A percentile compares a stretch with the other conserved stretches of the same genome.
phyloP scores from a whole-genome alignment of 1,139 yeast genomes.

The Hansenula lynferdii region DNA sequence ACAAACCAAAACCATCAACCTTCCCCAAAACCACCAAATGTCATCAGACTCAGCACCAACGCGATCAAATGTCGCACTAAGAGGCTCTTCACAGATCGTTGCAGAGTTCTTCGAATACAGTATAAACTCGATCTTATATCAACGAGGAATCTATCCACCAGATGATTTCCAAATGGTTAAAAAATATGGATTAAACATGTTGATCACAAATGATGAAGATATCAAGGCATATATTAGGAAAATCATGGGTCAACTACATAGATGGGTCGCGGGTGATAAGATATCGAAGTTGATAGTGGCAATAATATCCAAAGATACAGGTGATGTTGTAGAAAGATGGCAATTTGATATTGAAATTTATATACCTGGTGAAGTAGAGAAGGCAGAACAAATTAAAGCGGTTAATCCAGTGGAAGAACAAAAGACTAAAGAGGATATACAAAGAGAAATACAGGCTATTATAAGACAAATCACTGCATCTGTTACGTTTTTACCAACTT shows the following conservation, averaged over 20 bases:
- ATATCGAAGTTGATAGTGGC: constrained; percentile 69
- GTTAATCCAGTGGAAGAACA: constrained; percentile 1
- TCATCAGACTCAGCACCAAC: constrained; percentile 25
- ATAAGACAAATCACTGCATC: constrained; percentile 89
- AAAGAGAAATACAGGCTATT: constrained; percentile 75
- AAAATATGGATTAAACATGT: constrained; percentile 75
- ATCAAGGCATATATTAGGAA: constrained; percentile 63
- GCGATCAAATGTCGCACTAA: constrained; percentile 54
- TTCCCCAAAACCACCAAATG: no score
- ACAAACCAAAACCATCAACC: not conserved
- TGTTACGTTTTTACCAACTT: constrained; percentile 76
- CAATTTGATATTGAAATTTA: constrained; percentile 60
- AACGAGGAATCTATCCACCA: constrained; percentile 85
- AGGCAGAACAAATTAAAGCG: constrained; percentile 2
- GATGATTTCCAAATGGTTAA: constrained; percentile 79
- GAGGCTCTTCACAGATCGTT: constrained; percentile 74
- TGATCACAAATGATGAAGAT: constrained; percentile 73
- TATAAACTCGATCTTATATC: constrained; percentile 77
- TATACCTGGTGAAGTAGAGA: constrained; percentile 5
- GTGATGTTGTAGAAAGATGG: constrained; percentile 81
- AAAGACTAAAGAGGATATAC: constrained; percentile 49
- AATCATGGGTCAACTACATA: constrained; percentile 72
- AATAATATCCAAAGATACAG: constrained; percentile 61
- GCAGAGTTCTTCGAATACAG: constrained; percentile 84
- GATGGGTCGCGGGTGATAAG: constrained; percentile 74